Percentiles rank a stretch among this genome's conserved stretches.
These are phyloP conservation scores for Acrasis kona DNA, from an alignment of 78 protist species.

Conservation along the genomic window DNA sequence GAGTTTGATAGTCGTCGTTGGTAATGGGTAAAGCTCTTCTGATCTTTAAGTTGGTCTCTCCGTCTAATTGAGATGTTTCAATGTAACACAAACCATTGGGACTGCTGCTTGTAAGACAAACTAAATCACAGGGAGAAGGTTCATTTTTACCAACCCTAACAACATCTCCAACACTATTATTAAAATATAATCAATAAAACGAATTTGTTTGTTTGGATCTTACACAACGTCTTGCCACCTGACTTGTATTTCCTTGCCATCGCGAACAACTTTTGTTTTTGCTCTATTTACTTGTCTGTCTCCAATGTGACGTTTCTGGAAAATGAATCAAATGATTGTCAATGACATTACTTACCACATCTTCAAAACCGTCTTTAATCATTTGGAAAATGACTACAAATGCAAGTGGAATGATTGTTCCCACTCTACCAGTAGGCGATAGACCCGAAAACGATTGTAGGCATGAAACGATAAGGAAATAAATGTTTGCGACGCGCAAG, in stretches of 20 bases:
- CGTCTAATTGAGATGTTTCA: conserved; percentile 80
- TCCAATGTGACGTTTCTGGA: too few species aligned
- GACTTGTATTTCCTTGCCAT: too few species aligned
- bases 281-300: too few species aligned
- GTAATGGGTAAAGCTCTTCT: neutral
- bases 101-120: neutral
- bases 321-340: too few species aligned
- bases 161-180: neutral
- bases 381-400: conserved; percentile 59
- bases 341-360: too few species aligned
- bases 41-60: conserved; percentile 52
- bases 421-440: conserved; percentile 33
- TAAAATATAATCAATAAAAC: too few species aligned
- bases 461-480: conserved; percentile 23
- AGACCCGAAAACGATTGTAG: conserved; percentile 11
- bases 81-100: conserved; percentile 60
- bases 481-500: conserved; percentile 54
- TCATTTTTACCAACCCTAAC: neutral
- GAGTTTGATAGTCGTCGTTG: neutral
- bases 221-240: too few species aligned
- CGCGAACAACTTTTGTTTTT: too few species aligned
- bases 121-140: neutral
- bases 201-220: too few species aligned
- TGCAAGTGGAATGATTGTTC: conserved; percentile 51
- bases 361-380: conserved; percentile 65